Percentiles rank a stretch among this genome's conserved stretches.
Conservation (phyloP, 2,329 filamentous ascomycete species). For the Hypoxylon sp. region DNA sequence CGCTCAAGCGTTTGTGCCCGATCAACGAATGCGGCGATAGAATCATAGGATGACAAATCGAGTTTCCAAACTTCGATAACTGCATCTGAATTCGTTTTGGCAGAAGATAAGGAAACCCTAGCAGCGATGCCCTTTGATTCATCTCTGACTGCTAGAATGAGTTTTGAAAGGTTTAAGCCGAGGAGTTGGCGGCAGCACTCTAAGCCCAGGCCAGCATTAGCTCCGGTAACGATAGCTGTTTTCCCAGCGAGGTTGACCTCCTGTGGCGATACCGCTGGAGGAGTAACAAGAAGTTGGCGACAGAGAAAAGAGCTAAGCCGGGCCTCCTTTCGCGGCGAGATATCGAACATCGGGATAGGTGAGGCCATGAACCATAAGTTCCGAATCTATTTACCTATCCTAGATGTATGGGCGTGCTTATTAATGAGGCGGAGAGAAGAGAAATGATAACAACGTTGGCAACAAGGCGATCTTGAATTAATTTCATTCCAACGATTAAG, state of each 20-base stretch:
- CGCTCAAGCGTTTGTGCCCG: conserved; percentile 53
- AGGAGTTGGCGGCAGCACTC: conserved; percentile 56
- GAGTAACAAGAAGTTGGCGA: background rate
- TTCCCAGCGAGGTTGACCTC: conserved; percentile 22
- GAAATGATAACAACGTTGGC: background rate
- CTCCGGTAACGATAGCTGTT: conserved; percentile 53
- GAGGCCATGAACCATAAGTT: background rate
- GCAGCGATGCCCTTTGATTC: conserved; percentile 50
- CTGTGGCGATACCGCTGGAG: background rate
- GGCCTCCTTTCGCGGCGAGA: background rate
- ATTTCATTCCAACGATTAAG: no score
- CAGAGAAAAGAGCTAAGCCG: background rate
- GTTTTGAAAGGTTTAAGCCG: conserved; percentile 49
- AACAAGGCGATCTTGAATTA: no score
- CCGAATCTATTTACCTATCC: background rate
- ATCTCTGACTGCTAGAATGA: conserved; percentile 55
- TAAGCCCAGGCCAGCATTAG: conserved; percentile 55
- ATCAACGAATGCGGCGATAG: conserved; percentile 57
- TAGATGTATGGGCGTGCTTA: background rate
- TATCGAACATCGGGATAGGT: background rate
- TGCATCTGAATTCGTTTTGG: background rate
- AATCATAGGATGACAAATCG: conserved; percentile 59
- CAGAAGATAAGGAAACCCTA: background rate
- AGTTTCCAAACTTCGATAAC: conserved; percentile 60
- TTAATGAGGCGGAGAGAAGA: background rate